Evolutionary conservation across 352 stramenopile species (phyloP).

Genomic region (Plasmopara viticola): DNA sequence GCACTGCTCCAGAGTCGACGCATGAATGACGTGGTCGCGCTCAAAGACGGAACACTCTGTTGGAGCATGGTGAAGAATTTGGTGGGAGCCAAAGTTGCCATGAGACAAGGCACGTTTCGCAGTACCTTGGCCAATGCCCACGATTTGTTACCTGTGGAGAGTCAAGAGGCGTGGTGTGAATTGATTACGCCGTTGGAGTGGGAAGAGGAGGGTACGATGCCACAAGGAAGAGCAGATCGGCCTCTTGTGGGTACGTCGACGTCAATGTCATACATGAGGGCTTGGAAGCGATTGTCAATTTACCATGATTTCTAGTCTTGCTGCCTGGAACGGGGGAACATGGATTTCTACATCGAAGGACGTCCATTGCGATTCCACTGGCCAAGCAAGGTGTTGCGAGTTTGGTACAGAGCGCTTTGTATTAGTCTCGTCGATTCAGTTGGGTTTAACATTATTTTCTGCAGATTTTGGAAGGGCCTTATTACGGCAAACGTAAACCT

Average conservation of each 20-base stretch:
- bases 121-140: slow-evolving; percentile 56
- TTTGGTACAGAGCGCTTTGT: slow-evolving; percentile 26
- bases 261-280: no score
- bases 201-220: slow-evolving; percentile 18
- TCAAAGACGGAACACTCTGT: slow-evolving; percentile 22
- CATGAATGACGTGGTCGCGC: slow-evolving; percentile 47
- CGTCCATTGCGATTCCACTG: slow-evolving; percentile 57
- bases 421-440: not conserved
- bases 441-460: not conserved
- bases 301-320: slow-evolving; percentile 27
- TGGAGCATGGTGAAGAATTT: slow-evolving; percentile 29
- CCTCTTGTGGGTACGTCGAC: slow-evolving; percentile 36
- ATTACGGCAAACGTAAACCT: slow-evolving; percentile 68
- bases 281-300: no score
- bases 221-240: slow-evolving; percentile 18
- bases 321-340: slow-evolving; percentile 72
- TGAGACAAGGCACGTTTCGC: slow-evolving; percentile 47
- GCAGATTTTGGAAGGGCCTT: slow-evolving; percentile 74
- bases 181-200: slow-evolving; percentile 60
- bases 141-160: slow-evolving; percentile 45
- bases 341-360: slow-evolving; percentile 64
- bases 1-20: slow-evolving; percentile 54
- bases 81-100: slow-evolving; percentile 26
- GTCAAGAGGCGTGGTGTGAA: slow-evolving; percentile 58
- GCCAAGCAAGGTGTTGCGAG: slow-evolving; percentile 54